These are phyloP conservation scores for Grigorovia transvaalensis DNA, from an alignment of 805 yeast genomes.

Conservation along the genomic window DNA sequence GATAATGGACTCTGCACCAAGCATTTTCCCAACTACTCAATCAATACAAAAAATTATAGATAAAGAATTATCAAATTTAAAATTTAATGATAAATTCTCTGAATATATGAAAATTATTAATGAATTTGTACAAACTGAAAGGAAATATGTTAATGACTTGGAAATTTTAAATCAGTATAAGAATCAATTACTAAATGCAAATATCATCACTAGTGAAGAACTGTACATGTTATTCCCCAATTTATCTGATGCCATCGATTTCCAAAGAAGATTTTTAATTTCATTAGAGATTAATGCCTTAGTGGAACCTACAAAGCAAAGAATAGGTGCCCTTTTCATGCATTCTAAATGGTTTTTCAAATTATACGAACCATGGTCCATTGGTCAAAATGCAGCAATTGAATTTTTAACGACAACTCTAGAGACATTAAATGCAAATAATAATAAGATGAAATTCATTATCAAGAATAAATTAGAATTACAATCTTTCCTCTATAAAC, in stretches of 20 bases:
- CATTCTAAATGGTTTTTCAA: conserved; percentile 80
- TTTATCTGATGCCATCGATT: conserved; percentile 71
- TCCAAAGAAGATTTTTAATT: conserved; percentile 78
- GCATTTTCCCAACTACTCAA: conserved; percentile 29
- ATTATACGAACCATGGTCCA: conserved; percentile 89
- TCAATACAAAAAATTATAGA: conserved; percentile 21
- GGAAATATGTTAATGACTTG: conserved; percentile 85
- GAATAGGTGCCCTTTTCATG: conserved; percentile 81
- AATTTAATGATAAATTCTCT: conserved; percentile 20
- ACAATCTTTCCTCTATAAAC: conserved; percentile 82
- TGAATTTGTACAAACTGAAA: conserved; percentile 81
- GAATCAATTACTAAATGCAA: conserved; percentile 53
- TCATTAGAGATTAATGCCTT: conserved; percentile 83
- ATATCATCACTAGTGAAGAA: conserved; percentile 65
- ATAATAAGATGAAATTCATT: conserved; percentile 37
- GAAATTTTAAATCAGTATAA: conserved; percentile 64
- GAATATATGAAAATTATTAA: conserved; percentile 51
- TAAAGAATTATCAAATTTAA: conserved; percentile 11
- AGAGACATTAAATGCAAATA: conserved; percentile 34
- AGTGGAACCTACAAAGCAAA: conserved; percentile 63
- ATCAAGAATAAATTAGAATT: conserved; percentile 82
- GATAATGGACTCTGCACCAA: conserved; percentile 47
- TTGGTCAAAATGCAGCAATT: conserved; percentile 79
- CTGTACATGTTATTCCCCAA: conserved; percentile 79
- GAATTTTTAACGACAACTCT: conserved; percentile 50